Percentiles rank a stretch among this genome's conserved stretches.
Conservation (phyloP, 371 early-diverging fungal species). For the Mortierella sp. region DNA sequence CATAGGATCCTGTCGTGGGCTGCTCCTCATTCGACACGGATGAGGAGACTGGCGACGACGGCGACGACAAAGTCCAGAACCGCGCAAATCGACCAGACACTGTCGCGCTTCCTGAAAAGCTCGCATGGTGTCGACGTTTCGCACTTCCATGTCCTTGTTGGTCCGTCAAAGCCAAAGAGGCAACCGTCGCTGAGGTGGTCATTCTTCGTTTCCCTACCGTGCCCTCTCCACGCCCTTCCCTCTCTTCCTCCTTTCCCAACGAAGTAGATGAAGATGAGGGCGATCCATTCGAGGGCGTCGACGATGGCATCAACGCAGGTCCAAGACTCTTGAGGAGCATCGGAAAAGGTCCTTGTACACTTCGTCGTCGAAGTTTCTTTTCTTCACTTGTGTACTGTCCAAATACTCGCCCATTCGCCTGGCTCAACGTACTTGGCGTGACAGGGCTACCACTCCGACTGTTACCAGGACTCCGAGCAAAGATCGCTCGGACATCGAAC, state of each 20-base stretch:
- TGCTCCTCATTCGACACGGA: too few species aligned
- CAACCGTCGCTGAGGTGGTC: not conserved
- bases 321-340: too few species aligned
- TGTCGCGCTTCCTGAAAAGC: slow-evolving; percentile 44
- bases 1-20: too few species aligned
- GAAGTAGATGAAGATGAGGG: not conserved
- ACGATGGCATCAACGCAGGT: too few species aligned
- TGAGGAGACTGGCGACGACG: too few species aligned
- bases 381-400: not conserved
- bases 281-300: too few species aligned
- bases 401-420: too few species aligned
- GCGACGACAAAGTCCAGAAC: slow-evolving; percentile 12
- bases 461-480: slow-evolving; percentile 1
- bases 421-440: too few species aligned
- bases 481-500: slow-evolving; percentile 1
- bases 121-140: slow-evolving; percentile 3
- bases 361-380: slow-evolving; percentile 19
- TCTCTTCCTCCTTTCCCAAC: slow-evolving; percentile 5
- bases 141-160: not conserved
- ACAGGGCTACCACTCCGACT: too few species aligned
- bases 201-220: not conserved
- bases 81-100: slow-evolving; percentile 50
- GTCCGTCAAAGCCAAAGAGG: not conserved
- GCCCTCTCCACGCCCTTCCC: not conserved
- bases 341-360: slow-evolving; percentile 29